Evolutionary conservation across 257 asterid genomes (phyloP).

Genomic region (Lithospermum erythrorhizon): DNA sequence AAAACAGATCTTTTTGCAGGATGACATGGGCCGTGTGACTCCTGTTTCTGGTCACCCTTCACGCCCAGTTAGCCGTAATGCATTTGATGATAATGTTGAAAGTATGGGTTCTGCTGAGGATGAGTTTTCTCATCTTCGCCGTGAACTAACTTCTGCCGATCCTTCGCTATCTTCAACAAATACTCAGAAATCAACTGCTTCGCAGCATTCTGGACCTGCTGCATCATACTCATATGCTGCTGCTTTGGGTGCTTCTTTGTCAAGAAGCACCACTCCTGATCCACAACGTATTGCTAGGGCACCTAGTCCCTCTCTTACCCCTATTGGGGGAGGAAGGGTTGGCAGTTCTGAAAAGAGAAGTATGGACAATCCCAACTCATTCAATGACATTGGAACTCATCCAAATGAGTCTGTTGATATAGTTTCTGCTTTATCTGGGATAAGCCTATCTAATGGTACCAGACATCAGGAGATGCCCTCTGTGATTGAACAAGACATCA

Average conservation of each 20-base stretch:
- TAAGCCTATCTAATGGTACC: slow-evolving; percentile 11
- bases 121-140: slow-evolving; percentile 10
- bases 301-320: slow-evolving; percentile 11
- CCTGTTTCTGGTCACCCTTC: slow-evolving; percentile 10
- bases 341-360: slow-evolving; percentile 10
- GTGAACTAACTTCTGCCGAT: slow-evolving; percentile 2
- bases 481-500: slow-evolving; percentile 2
- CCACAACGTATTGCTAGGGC: slow-evolving; percentile 14
- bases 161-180: slow-evolving; percentile 7
- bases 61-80: slow-evolving; percentile 12
- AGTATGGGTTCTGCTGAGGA: slow-evolving; percentile 8
- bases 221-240: slow-evolving; percentile 14
- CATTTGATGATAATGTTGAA: slow-evolving; percentile 10
- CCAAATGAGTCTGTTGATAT: slow-evolving; percentile 7
- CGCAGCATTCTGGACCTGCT: slow-evolving; percentile 1
- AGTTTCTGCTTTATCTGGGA: slow-evolving; percentile 17
- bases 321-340: slow-evolving; percentile 11
- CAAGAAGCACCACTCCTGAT: slow-evolving; percentile 19
- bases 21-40: slow-evolving; percentile 9
- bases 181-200: slow-evolving; percentile 2
- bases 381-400: slow-evolving; percentile 1
- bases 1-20: slow-evolving; percentile 8
- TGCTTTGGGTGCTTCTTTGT: slow-evolving; percentile 18
- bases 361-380: slow-evolving; percentile 11
- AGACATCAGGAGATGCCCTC: slow-evolving; percentile 3